These are phyloP conservation scores for Aspergillus melleus DNA, from an alignment of 2,329 filamentous ascomycete species.

Conservation along the genomic window DNA sequence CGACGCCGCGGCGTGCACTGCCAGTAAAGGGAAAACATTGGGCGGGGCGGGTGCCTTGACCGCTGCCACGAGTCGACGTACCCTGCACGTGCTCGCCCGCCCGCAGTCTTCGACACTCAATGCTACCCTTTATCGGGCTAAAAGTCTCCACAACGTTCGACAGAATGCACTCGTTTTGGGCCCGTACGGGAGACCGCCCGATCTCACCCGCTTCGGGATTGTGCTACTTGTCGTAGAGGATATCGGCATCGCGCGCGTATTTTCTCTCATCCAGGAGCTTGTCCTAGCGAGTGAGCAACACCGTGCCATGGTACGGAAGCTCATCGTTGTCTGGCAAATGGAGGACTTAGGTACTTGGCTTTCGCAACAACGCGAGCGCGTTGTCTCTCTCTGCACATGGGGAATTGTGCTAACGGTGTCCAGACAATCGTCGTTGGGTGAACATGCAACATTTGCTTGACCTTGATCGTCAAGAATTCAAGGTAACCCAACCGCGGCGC, in stretches of 20 bases:
- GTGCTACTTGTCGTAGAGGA: conserved; percentile 4
- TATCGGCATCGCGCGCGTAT: neutral
- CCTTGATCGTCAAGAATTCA: neutral
- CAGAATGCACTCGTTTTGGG: conserved; percentile 2
- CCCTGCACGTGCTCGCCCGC: conserved; percentile 3
- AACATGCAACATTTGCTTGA: neutral
- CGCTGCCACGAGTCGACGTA: neutral
- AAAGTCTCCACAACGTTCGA: neutral
- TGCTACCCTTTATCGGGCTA: neutral
- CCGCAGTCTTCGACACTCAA: conserved; percentile 1
- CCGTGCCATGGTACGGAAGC: neutral
- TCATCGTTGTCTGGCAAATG: neutral
- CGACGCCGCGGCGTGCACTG: neutral
- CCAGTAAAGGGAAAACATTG: neutral
- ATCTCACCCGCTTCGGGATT: conserved; percentile 3
- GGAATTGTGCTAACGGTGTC: neutral
- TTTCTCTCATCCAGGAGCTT: neutral
- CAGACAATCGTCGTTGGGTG: neutral
- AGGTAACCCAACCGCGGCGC: neutral
- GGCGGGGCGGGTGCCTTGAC: neutral
- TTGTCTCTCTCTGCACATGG: neutral
- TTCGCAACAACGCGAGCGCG: neutral
- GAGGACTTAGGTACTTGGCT: neutral
- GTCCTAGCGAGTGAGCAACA: neutral
- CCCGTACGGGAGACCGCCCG: neutral